Percentiles rank a stretch among this genome's conserved stretches.
These are phyloP conservation scores for Aspergillus conjunctus DNA, from an alignment of 495 filamentous ascomycete genomes.

Conservation along the genomic window DNA sequence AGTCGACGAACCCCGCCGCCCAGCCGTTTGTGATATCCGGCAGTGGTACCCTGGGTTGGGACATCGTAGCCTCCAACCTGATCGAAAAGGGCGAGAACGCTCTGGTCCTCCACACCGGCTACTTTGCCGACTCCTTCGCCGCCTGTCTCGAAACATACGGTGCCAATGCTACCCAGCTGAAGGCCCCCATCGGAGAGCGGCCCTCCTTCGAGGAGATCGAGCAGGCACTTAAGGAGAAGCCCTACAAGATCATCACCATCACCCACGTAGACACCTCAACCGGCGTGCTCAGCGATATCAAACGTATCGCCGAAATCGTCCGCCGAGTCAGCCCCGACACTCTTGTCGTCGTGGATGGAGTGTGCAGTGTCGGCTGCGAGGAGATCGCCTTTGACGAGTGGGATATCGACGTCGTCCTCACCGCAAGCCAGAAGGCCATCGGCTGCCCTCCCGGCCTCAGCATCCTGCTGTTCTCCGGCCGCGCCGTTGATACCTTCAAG, in stretches of 20 bases:
- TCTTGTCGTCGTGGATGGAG: slow-evolving; percentile 88
- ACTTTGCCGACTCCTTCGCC: slow-evolving; percentile 95
- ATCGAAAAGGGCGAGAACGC: slow-evolving; percentile 85
- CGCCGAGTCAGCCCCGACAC: slow-evolving; percentile 86
- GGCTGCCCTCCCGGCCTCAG: slow-evolving; percentile 91
- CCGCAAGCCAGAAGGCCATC: slow-evolving; percentile 94
- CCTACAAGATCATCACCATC: slow-evolving; percentile 89
- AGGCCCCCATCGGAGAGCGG: slow-evolving; percentile 82
- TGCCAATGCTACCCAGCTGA: slow-evolving; percentile 83
- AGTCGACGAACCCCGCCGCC: slow-evolving; percentile 74
- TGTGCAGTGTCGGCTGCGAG: slow-evolving; percentile 95
- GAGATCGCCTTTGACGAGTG: slow-evolving; percentile 95
- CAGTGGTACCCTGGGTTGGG: slow-evolving; percentile 95
- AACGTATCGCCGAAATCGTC: slow-evolving; percentile 78
- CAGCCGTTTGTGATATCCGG: slow-evolving; percentile 94
- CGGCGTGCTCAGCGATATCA: slow-evolving; percentile 88
- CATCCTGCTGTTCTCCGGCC: slow-evolving; percentile 88
- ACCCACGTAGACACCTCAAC: slow-evolving; percentile 98
- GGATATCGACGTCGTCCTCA: slow-evolving; percentile 90
- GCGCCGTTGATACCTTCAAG: slow-evolving; percentile 82
- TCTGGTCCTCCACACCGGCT: slow-evolving; percentile 90
- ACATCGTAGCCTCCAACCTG: slow-evolving; percentile 89
- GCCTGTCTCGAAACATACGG: slow-evolving; percentile 91
- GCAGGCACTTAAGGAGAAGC: slow-evolving; percentile 79
- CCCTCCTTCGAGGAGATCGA: slow-evolving; percentile 88